A percentile compares a stretch with the other conserved stretches of the same genome.
These are phyloP conservation scores for Saprolegnia parasitica DNA, from an alignment of 352 stramenopile species.

Conservation along the genomic window DNA sequence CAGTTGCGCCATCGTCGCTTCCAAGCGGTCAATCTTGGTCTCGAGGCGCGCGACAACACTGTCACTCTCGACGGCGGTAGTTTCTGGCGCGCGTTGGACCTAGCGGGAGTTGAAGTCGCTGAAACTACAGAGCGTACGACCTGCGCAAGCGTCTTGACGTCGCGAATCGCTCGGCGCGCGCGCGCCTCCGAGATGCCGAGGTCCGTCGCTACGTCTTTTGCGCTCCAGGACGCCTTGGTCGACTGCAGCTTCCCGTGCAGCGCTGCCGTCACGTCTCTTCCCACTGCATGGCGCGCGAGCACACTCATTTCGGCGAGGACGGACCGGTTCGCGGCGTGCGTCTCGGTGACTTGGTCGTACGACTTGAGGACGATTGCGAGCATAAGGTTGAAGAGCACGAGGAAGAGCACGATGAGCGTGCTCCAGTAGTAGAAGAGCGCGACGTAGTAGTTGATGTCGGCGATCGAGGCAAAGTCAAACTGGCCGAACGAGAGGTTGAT, in stretches of 20 bases:
- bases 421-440: constrained; percentile 62
- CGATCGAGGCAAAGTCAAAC: constrained; percentile 51
- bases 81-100: not conserved
- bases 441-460: constrained; percentile 39
- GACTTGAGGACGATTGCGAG: constrained; percentile 59
- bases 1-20: not conserved
- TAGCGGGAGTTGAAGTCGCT: too few relatives aligned
- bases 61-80: too few relatives aligned
- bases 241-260: not conserved
- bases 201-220: not conserved
- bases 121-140: not conserved
- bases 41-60: not conserved
- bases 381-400: constrained; percentile 71
- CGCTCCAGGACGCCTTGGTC: too few relatives aligned
- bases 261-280: not conserved
- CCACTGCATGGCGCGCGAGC: constrained; percentile 5
- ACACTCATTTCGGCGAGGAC: constrained; percentile 9
- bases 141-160: not conserved
- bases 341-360: constrained; percentile 46
- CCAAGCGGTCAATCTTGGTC: not conserved
- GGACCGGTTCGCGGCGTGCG: constrained; percentile 24
- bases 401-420: constrained; percentile 58
- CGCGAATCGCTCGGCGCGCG: not conserved
- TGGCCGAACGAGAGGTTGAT: constrained; percentile 66
- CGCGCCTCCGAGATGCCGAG: not conserved